Base-by-base conservation (phyloP, 2,329 filamentous ascomycete species). In the Hysterium pulicare region DNA sequence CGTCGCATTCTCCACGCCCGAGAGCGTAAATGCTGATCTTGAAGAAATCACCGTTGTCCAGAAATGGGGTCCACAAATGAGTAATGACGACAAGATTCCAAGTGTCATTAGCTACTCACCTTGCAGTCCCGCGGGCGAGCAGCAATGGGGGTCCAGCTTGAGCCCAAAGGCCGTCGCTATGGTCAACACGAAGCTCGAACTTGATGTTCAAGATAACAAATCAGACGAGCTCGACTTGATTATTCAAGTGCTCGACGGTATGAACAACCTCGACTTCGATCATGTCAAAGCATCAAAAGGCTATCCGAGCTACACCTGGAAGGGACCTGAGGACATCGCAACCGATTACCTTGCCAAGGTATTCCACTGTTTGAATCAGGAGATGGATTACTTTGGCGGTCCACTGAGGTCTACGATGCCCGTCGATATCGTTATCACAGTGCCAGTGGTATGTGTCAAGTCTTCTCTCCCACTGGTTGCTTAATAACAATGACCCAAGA, bases 181-280 rank as follows among this genome's bases (percentile, higher is more conserved):
- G 57, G 48, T 61, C 2, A 52, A 62, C 37, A 64, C 58, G 1
- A 64, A 64, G 32, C 44, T 63, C 2, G 55, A 62, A 36, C 48
- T 64, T 5, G 58, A 57, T n/a, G 38, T 54, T 11, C 46, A 53
- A 26, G 36, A 38, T 17, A 34, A 45, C 13, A 44, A 46, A 5
- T 40, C 44, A 7, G 50, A 51, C 3, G 60, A 62, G 40, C 44
- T 64, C 2, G 57, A 64, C 11, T 42, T 57, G 37, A 55, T 57
- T 7, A 20, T 61, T 4, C 46, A 59, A 28, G 38, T 48, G 6
- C 37, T 64, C 31, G 53, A 64, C 24, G 58, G 59, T 8, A 61
- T 57, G 49, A 47, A 49, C n/a, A 50, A 62, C 36, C 49, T 62
- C 1, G 40, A 48, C 24, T 58, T 62, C 36, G 31, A 48, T 15